Evolutionary conservation across 768 basidiomycete genomes (phyloP).

Genomic region (Trametes gibbosa): DNA sequence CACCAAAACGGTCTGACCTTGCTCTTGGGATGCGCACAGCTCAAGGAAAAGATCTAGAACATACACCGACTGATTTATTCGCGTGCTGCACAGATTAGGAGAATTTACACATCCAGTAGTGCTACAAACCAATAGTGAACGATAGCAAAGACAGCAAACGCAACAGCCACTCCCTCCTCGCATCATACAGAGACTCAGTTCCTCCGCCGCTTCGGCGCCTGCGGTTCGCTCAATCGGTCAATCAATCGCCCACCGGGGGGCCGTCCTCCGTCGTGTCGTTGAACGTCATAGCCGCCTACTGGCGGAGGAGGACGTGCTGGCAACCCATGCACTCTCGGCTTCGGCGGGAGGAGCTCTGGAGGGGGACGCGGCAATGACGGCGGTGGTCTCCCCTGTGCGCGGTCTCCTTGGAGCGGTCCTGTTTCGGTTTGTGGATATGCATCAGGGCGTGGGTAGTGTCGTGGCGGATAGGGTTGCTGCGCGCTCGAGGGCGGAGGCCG

Average conservation of each 20-base stretch:
- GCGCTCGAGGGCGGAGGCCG: conserved; percentile 2
- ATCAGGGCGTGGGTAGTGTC: neutral
- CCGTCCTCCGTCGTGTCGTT: neutral
- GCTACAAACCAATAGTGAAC: neutral
- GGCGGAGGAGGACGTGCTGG: neutral
- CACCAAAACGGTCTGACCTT: too few relatives aligned
- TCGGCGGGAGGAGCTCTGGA: too few relatives aligned
- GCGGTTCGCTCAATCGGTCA: neutral
- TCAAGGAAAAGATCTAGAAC: too few relatives aligned
- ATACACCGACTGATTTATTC: neutral
- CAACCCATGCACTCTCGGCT: neutral
- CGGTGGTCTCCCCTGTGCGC: neutral
- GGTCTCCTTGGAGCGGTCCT: neutral
- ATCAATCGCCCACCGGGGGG: neutral
- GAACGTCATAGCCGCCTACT: neutral
- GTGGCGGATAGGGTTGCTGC: conserved; percentile 2
- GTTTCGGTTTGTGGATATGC: neutral
- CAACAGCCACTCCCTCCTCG: too few relatives aligned
- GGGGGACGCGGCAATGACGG: too few relatives aligned
- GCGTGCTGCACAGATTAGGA: neutral
- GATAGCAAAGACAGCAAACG: neutral
- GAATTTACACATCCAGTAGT: too few relatives aligned
- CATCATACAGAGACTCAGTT: neutral
- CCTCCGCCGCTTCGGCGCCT: neutral
- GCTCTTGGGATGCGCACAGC: too few relatives aligned